Percentiles rank a stretch among this genome's conserved stretches.
These are phyloP conservation scores for Amanita muscaria DNA, from an alignment of 768 basidiomycete genomes.

Conservation along the genomic window DNA sequence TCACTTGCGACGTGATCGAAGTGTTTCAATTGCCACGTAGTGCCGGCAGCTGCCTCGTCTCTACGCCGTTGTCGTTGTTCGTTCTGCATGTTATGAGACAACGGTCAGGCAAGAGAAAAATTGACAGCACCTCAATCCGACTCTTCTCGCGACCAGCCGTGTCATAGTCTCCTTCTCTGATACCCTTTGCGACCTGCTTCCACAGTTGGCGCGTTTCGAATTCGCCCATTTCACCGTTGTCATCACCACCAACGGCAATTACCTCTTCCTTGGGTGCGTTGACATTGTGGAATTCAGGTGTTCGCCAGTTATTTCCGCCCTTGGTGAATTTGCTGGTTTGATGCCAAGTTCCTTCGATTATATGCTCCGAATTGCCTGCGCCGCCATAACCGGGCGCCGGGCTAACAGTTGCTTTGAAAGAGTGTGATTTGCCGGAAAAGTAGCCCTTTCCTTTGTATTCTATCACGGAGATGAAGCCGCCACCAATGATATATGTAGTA, in stretches of 20 bases:
- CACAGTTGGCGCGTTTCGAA: slow-evolving; percentile 87
- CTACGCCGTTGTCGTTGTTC: slow-evolving; percentile 84
- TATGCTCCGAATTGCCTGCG: slow-evolving; percentile 31
- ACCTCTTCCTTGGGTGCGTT: slow-evolving; percentile 68
- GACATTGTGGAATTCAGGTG: slow-evolving; percentile 71
- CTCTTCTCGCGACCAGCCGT: slow-evolving; percentile 82
- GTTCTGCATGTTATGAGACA: slow-evolving; percentile 43
- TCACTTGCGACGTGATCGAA: slow-evolving; percentile 67
- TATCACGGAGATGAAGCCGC: slow-evolving; percentile 41
- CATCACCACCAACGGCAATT: slow-evolving; percentile 45
- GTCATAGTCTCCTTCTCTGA: slow-evolving; percentile 87
- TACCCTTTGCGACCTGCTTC: slow-evolving; percentile 83
- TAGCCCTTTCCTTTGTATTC: slow-evolving; percentile 97
- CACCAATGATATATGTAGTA: slow-evolving; percentile 61
- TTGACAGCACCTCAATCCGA: slow-evolving; percentile 72
- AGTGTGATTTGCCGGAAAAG: slow-evolving; percentile 87
- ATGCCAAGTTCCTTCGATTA: slow-evolving; percentile 80
- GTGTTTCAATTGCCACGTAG: slow-evolving; percentile 68
- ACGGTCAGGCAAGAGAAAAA: not conserved
- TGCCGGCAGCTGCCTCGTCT: slow-evolving; percentile 69
- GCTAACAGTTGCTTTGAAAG: slow-evolving; percentile 77
- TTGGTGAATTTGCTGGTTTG: slow-evolving; percentile 47
- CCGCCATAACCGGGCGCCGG: slow-evolving; percentile 35
- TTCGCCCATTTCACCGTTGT: slow-evolving; percentile 54
- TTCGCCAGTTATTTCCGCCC: slow-evolving; percentile 15